Percentiles rank a stretch among this genome's conserved stretches.
These are phyloP conservation scores for Carex pumila DNA, from an alignment of 176 grass and related monocot genomes.

Conservation along the genomic window DNA sequence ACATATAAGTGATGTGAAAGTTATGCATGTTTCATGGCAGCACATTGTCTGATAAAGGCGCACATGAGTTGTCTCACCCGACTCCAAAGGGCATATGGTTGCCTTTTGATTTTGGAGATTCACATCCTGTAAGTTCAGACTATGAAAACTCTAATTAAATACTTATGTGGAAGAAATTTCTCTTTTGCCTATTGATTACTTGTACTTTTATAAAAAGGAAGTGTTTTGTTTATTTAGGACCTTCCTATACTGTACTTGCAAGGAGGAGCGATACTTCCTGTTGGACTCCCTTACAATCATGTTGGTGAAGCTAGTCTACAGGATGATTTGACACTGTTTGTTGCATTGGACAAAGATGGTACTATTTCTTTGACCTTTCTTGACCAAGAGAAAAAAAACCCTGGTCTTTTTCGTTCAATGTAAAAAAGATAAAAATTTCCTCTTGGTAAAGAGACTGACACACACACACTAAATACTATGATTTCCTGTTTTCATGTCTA, in stretches of 20 bases:
- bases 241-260: constrained; percentile 64
- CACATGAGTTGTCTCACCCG: constrained; percentile 56
- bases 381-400: not conserved
- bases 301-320: constrained; percentile 73
- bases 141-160: not conserved
- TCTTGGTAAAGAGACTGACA: no score
- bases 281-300: constrained; percentile 68
- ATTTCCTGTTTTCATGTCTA: not conserved
- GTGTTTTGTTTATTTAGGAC: constrained; percentile 46
- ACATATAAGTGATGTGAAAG: not conserved
- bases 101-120: constrained; percentile 85
- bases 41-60: constrained; percentile 56
- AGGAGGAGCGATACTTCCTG: constrained; percentile 88
- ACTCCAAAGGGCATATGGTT: constrained; percentile 76
- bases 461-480: no score
- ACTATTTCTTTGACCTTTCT: constrained; percentile 1
- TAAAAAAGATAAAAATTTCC: not conserved
- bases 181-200: not conserved
- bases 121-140: constrained; percentile 65
- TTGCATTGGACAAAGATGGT: constrained; percentile 92
- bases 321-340: constrained; percentile 76
- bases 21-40: constrained; percentile 34
- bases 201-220: not conserved
- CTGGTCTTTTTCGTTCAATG: not conserved
- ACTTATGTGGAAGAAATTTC: not conserved